These are phyloP conservation scores for Ceratocystiopsis sp. DNA, from an alignment of 2,329 filamentous ascomycete genomes.

Conservation along the genomic window DNA sequence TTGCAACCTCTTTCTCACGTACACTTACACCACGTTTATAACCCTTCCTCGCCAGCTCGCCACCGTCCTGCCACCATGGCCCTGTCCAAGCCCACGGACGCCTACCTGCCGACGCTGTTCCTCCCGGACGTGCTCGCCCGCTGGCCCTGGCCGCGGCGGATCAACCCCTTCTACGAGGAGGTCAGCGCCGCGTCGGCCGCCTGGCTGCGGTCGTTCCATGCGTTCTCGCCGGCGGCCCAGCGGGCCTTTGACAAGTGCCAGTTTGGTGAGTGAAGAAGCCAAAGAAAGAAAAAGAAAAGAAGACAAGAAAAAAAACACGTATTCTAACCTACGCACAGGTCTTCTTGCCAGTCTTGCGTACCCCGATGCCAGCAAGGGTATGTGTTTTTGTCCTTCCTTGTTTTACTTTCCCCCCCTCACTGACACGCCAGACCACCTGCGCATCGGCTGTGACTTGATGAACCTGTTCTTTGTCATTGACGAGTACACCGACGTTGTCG, in stretches of 20 bases:
- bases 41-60: too few species aligned
- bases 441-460: conserved; percentile 12
- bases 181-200: conserved; percentile 3
- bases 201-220: conserved; percentile 9
- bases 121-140: conserved; percentile 6
- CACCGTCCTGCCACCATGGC: too few species aligned
- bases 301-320: too few species aligned
- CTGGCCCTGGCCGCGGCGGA: conserved; percentile 9
- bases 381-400: background rate
- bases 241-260: conserved; percentile 10
- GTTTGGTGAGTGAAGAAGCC: conserved; percentile 5
- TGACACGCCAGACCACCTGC: conserved; percentile 5
- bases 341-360: conserved; percentile 5
- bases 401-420: background rate
- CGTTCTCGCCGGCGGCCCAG: conserved; percentile 9
- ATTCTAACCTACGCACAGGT: background rate
- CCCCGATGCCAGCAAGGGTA: background rate
- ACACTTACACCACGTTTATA: too few species aligned
- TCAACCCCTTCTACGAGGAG: conserved; percentile 7
- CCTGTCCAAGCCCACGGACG: too few species aligned
- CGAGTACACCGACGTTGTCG: conserved; percentile 10
- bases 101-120: too few species aligned
- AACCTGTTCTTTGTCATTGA: conserved; percentile 15
- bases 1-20: too few species aligned
- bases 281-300: too few species aligned